Evolutionary conservation across 306 rosid species (phyloP).

Genomic region (Albizia julibrissin): DNA sequence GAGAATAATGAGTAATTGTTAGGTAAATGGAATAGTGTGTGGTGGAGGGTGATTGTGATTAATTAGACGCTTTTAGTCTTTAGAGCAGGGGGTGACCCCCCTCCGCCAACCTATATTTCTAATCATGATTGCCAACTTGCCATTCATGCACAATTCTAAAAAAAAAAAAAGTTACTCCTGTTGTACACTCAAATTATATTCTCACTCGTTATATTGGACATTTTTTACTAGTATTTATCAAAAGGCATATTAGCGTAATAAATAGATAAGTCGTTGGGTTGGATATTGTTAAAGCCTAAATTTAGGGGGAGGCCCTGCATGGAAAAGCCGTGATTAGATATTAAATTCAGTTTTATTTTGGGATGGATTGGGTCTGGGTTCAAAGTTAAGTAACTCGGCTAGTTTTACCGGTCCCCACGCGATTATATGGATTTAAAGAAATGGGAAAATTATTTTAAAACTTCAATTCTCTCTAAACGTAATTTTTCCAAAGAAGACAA

Average conservation of each 20-base stretch:
- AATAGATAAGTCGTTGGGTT: not conserved
- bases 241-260: not conserved
- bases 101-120: not conserved
- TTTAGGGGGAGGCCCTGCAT: not conserved
- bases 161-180: not conserved
- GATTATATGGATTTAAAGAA: not conserved
- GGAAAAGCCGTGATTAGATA: not conserved
- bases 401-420: not conserved
- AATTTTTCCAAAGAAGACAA: too few species aligned
- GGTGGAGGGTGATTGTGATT: not conserved
- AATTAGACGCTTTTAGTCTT: slow-evolving; percentile 20
- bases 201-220: not conserved
- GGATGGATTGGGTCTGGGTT: not conserved
- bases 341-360: too few species aligned
- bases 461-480: not conserved
- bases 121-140: not conserved
- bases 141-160: not conserved
- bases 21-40: not conserved
- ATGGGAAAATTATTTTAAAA: not conserved
- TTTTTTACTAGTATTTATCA: not conserved
- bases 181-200: not conserved
- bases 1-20: not conserved
- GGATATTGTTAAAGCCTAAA: not conserved
- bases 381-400: not conserved
- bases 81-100: slow-evolving; percentile 12